Evolutionary conservation across 129 eudicot species (phyloP).

Genomic region (Oenanthe sinensis): DNA sequence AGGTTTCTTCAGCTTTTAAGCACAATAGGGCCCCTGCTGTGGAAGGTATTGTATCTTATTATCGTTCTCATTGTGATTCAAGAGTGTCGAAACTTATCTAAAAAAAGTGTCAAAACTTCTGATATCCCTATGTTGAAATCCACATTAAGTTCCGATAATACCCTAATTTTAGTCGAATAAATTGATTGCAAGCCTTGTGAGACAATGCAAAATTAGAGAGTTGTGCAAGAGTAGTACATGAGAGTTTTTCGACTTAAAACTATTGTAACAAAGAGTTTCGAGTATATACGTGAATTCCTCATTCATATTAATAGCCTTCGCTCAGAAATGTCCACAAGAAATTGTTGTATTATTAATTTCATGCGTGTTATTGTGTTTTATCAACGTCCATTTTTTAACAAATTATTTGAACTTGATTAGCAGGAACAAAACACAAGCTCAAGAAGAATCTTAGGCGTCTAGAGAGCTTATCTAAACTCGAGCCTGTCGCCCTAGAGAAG

Average conservation of each 20-base stretch:
- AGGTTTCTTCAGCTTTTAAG: conserved; percentile 42
- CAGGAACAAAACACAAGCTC: conserved; percentile 41
- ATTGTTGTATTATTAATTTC: too few species aligned
- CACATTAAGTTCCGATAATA: too few species aligned
- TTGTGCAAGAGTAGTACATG: too few species aligned
- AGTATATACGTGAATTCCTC: too few species aligned
- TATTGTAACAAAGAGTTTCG: neutral
- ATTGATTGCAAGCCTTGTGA: neutral
- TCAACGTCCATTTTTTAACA: neutral
- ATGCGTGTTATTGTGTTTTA: neutral
- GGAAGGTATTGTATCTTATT: conserved; percentile 31
- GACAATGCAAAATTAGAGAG: too few species aligned
- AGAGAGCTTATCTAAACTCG: conserved; percentile 34
- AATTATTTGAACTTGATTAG: neutral
- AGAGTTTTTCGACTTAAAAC: too few species aligned
- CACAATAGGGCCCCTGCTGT: conserved; percentile 13
- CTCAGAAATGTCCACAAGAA: neutral
- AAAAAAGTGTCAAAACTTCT: neutral
- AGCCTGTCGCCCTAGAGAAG: conserved; percentile 57
- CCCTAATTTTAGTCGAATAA: too few species aligned
- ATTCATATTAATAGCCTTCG: neutral
- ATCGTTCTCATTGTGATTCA: neutral
- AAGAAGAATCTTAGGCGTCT: conserved; percentile 35
- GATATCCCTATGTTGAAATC: neutral
- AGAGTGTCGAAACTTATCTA: neutral